Percentiles rank a stretch among this genome's conserved stretches.
Evolutionary conservation across 768 basidiomycete species (phyloP).

Genomic region (Boletus rufocinnamomeus): DNA sequence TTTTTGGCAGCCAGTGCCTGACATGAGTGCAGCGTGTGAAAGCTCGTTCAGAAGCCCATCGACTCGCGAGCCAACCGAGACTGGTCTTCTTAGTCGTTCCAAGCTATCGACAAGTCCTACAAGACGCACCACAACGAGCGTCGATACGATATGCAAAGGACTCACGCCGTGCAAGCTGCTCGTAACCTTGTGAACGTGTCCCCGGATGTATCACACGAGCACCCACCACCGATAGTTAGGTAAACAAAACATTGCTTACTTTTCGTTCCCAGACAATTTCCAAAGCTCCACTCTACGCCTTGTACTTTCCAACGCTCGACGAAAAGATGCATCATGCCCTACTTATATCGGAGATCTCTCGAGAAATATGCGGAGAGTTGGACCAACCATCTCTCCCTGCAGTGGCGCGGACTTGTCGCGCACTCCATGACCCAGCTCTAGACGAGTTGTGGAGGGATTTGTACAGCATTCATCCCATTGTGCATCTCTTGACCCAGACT

Average conservation of each 20-base stretch:
- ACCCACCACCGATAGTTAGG: slow-evolving; percentile 10
- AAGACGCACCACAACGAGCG: background rate
- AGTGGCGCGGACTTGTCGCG: slow-evolving; percentile 27
- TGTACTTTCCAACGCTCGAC: background rate
- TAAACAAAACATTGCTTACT: slow-evolving; percentile 8
- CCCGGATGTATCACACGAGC: slow-evolving; percentile 11
- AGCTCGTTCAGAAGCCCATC: background rate
- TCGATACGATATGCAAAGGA: background rate
- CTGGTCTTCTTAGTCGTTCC: background rate
- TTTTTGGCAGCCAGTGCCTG: background rate
- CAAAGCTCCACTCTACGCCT: background rate
- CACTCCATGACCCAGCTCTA: slow-evolving; percentile 25
- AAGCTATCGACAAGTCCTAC: background rate
- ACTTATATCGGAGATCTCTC: slow-evolving; percentile 23
- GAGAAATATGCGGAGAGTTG: slow-evolving; percentile 19
- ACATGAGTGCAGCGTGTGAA: slow-evolving; percentile 4
- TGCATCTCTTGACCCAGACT: slow-evolving; percentile 15
- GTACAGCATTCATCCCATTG: slow-evolving; percentile 24
- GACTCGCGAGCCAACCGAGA: background rate
- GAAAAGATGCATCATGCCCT: slow-evolving; percentile 26
- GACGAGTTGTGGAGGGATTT: slow-evolving; percentile 29
- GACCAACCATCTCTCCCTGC: slow-evolving; percentile 21
- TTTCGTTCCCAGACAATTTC: slow-evolving; percentile 4
- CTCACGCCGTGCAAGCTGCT: background rate
- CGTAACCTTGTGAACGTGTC: background rate